Evolutionary conservation across 306 rosid species (phyloP).

Genomic region (barrel medic (Medicago truncatula)): DNA sequence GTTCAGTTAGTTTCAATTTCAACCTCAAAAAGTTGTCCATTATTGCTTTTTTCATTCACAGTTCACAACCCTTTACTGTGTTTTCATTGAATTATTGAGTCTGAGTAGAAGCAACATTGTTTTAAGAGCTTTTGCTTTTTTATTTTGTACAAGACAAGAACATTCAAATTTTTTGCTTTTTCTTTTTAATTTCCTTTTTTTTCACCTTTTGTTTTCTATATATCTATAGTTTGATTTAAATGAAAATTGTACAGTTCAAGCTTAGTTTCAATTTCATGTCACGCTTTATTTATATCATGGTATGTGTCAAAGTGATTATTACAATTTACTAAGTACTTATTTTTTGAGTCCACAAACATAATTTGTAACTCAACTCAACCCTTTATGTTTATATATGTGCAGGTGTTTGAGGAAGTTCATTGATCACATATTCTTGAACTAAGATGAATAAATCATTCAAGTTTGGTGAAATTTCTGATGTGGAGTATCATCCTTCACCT

Average conservation of each 20-base stretch:
- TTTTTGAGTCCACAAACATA: conserved; percentile 37
- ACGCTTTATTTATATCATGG: conserved; percentile 20
- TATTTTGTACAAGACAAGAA: conserved; percentile 37
- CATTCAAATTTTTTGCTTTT: conserved; percentile 46
- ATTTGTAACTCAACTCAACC: conserved; percentile 39
- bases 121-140: conserved; percentile 53
- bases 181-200: conserved; percentile 39
- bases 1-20: conserved; percentile 52
- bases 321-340: conserved; percentile 34
- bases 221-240: conserved; percentile 41
- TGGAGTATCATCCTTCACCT: conserved; percentile 69
- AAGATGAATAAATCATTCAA: conserved; percentile 63
- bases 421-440: conserved; percentile 41
- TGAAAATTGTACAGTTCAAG: conserved; percentile 29
- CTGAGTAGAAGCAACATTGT: conserved; percentile 46
- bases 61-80: conserved; percentile 45
- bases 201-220: conserved; percentile 37
- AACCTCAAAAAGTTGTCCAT: conserved; percentile 40
- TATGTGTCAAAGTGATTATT: conserved; percentile 41
- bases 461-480: conserved; percentile 57
- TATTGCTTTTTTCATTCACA: conserved; percentile 41
- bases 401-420: conserved; percentile 49
- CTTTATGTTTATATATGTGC: conserved; percentile 47
- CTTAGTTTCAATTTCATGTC: conserved; percentile 37
- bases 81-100: conserved; percentile 46